Evolutionary conservation across 352 stramenopile genomes (phyloP).

Genomic region (Phytophthora cryptogea): DNA sequence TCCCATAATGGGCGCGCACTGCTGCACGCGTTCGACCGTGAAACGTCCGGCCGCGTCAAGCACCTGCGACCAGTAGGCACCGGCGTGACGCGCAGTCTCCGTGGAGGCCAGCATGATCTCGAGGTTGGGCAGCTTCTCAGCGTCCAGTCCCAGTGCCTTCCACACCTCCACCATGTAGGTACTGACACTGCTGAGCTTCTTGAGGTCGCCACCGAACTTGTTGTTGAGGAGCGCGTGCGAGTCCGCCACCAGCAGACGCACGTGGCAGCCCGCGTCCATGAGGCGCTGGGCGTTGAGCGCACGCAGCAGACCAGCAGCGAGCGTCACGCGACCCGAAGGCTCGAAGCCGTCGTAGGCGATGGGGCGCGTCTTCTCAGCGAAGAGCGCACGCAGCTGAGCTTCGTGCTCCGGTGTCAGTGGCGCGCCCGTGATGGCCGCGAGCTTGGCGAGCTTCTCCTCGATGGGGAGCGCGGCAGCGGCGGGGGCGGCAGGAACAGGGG

Average conservation of each 20-base stretch:
- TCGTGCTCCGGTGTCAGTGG: conserved; percentile 49
- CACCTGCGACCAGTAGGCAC: conserved; percentile 93
- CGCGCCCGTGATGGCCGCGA: conserved; percentile 60
- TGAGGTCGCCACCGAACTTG: conserved; percentile 98
- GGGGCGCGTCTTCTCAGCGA: conserved; percentile 84
- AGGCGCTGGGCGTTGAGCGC: conserved; percentile 95
- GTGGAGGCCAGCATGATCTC: conserved; percentile 98
- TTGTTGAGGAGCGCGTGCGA: conserved; percentile 99
- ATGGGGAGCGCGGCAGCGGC: conserved; percentile 43
- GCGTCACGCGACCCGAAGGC: conserved; percentile 98
- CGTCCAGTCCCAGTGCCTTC: conserved; percentile 98
- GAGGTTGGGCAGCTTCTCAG: conserved; percentile 88
- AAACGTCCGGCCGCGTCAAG: conserved; percentile 91
- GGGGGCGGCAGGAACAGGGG: conserved; percentile 28
- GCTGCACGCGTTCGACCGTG: conserved; percentile 94
- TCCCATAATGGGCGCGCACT: conserved; percentile 99
- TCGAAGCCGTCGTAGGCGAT: conserved; percentile 98
- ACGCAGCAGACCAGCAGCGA: conserved; percentile 94
- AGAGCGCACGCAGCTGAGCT: conserved; percentile 76
- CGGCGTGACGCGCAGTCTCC: conserved; percentile 89
- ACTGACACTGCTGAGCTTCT: conserved; percentile 95
- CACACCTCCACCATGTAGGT: conserved; percentile 99
- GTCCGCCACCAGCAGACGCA: conserved; percentile 99
- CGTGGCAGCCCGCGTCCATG: conserved; percentile 92
- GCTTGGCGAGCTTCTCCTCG: conserved; percentile 66